phyloP scores from a whole-genome alignment of 1,284 basidiomycete genomes.

The Neolentinus lepideus region DNA sequence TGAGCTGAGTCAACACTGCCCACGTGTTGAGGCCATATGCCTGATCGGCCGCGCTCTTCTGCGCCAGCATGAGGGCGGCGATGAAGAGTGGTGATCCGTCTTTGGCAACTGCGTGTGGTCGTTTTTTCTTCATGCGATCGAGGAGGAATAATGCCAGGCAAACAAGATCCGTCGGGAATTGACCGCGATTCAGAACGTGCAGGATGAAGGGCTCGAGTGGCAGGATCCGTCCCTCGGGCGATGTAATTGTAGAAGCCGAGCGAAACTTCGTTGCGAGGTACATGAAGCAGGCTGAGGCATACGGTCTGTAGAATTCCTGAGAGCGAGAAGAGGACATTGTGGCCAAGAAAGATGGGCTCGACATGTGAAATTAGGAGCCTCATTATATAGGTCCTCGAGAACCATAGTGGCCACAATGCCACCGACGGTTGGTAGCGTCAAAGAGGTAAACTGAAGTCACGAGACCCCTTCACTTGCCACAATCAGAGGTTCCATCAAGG shows the following conservation, averaged over 20 bases:
- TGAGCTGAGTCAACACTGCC: neutral
- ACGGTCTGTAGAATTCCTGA: neutral
- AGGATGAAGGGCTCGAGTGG: neutral
- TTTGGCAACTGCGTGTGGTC: neutral
- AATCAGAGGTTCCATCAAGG: no score
- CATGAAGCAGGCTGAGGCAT: neutral
- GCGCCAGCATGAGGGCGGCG: neutral
- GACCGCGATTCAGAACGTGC: neutral
- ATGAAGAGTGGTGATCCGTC: neutral
- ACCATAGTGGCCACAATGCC: no score
- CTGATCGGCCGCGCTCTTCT: neutral
- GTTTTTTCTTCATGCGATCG: neutral
- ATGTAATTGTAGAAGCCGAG: neutral
- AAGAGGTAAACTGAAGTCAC: no score
- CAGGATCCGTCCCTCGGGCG: neutral
- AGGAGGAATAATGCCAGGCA: neutral
- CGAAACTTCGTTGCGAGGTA: neutral
- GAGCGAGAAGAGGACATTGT: neutral
- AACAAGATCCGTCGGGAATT: neutral
- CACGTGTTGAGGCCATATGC: neutral
- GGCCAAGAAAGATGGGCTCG: neutral
- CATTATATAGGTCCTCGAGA: neutral
- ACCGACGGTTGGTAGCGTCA: no score
- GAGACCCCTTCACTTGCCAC: no score
- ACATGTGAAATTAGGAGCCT: neutral